These are phyloP conservation scores for Hortiboletus campestris DNA, from an alignment of 768 basidiomycete genomes.

Conservation along the genomic window DNA sequence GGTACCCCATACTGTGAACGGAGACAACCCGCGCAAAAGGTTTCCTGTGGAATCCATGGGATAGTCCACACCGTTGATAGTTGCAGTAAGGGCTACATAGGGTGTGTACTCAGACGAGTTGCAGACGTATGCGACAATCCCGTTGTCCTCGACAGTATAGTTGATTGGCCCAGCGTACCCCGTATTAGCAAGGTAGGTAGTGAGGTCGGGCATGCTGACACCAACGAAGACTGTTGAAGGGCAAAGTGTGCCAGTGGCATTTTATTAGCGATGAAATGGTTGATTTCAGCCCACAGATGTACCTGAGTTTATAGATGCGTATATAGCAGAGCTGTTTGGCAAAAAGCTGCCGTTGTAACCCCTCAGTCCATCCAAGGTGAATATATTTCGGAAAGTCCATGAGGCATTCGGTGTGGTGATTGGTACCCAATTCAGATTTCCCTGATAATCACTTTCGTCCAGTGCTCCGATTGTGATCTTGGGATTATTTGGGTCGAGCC, in stretches of 20 bases:
- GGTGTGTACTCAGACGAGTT: conserved; percentile 15
- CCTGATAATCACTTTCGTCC: conserved; percentile 22
- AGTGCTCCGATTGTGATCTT: conserved; percentile 28
- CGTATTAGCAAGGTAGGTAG: conserved; percentile 5
- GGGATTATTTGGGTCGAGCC: conserved; percentile 22
- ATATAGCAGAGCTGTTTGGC: conserved; percentile 4
- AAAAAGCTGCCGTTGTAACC: conserved; percentile 19
- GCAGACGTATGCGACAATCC: conserved; percentile 17
- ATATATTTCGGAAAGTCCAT: conserved; percentile 4
- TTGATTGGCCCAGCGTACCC: conserved; percentile 16
- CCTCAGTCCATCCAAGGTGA: conserved; percentile 15
- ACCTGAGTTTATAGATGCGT: conserved; percentile 13
- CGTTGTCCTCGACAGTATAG: not conserved
- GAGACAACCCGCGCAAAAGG: conserved; percentile 9
- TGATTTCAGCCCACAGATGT: not conserved
- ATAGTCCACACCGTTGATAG: conserved; percentile 28
- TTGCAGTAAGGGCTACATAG: conserved; percentile 19
- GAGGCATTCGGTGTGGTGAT: conserved; percentile 15
- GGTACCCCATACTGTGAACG: conserved; percentile 4
- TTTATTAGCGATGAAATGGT: not conserved
- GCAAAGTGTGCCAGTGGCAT: not conserved
- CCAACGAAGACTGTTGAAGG: conserved; percentile 5
- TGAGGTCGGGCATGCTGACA: not conserved
- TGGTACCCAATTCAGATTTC: conserved; percentile 21
- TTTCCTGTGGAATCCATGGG: conserved; percentile 21